phyloP scores from a whole-genome alignment of 129 eudicot genomes.

The Oenanthe sinensis region DNA sequence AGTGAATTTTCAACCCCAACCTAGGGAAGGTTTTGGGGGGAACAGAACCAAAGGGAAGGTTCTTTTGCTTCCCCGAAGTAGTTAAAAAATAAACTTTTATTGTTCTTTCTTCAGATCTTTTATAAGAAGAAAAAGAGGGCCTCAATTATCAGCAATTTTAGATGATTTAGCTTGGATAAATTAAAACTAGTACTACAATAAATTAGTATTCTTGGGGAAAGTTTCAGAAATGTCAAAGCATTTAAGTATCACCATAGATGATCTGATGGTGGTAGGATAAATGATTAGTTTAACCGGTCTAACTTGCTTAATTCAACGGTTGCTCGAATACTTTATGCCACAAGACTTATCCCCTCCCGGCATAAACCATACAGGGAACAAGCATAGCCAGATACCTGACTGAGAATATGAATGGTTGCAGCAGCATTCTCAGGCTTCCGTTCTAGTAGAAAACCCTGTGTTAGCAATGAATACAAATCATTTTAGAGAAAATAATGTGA shows the following conservation, averaged over 20 bases:
- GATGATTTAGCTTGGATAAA: not conserved
- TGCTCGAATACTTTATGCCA: not conserved
- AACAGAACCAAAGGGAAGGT: too few species aligned
- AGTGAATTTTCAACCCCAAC: too few species aligned
- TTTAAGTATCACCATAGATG: not conserved
- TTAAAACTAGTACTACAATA: not conserved
- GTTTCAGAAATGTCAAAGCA: not conserved
- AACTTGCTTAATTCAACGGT: too few species aligned
- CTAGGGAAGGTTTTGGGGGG: too few species aligned
- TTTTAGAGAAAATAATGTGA: not conserved
- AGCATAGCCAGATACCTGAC: constrained; percentile 40
- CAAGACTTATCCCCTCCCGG: not conserved
- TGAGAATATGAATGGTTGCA: constrained; percentile 46
- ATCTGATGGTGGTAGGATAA: not conserved
- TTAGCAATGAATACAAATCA: not conserved
- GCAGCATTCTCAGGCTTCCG: constrained; percentile 74
- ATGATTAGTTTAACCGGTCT: not conserved
- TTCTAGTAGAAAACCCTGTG: constrained; percentile 77
- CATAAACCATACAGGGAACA: not conserved
- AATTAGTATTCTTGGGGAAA: not conserved
- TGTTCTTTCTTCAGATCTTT: too few species aligned
- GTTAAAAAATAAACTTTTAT: too few species aligned
- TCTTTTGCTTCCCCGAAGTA: too few species aligned
- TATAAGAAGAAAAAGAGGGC: too few species aligned
- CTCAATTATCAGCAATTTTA: not conserved